These are phyloP conservation scores for Homolaphlyctis polyrhiza DNA, from an alignment of 371 early-diverging fungal species.

Conservation along the genomic window DNA sequence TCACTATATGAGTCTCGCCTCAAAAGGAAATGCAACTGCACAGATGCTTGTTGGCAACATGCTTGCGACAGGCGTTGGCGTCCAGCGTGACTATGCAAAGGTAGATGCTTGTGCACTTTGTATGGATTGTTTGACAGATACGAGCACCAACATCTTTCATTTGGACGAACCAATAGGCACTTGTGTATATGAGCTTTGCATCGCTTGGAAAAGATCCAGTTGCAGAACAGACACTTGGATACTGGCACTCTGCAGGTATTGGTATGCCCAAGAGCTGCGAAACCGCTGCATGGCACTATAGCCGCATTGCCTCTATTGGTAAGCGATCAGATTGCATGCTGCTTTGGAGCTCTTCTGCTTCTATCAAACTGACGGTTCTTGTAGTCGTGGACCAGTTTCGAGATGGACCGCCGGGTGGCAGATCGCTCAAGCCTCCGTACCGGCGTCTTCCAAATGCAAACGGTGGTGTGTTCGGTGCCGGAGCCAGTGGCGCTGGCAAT, in stretches of 20 bases:
- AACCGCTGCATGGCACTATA: constrained; percentile 72
- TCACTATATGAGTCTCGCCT: constrained; percentile 20
- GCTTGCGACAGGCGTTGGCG: constrained; percentile 86
- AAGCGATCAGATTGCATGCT: constrained; percentile 2
- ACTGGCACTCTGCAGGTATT: constrained; percentile 76
- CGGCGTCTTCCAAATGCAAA: constrained; percentile 30
- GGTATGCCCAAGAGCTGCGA: constrained; percentile 75
- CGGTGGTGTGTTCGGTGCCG: constrained; percentile 81
- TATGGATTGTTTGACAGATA: background rate
- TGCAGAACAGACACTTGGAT: constrained; percentile 83
- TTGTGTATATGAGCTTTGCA: constrained; percentile 81
- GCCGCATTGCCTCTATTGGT: constrained; percentile 75
- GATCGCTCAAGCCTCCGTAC: constrained; percentile 48
- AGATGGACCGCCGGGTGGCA: constrained; percentile 83
- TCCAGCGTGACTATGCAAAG: constrained; percentile 43
- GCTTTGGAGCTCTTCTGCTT: background rate
- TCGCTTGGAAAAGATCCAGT: constrained; percentile 66
- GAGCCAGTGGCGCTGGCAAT: constrained; percentile 55
- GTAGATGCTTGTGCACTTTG: too few relatives aligned
- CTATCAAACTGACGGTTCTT: background rate
- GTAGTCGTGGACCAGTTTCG: constrained; percentile 62
- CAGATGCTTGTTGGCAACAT: constrained; percentile 86
- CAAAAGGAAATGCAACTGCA: constrained; percentile 72
- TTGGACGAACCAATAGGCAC: constrained; percentile 44
- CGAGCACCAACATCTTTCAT: background rate